A percentile compares a stretch with the other conserved stretches of the same genome.
phyloP scores from a whole-genome alignment of 2,329 filamentous ascomycete genomes.

The Claviceps digitariae region DNA sequence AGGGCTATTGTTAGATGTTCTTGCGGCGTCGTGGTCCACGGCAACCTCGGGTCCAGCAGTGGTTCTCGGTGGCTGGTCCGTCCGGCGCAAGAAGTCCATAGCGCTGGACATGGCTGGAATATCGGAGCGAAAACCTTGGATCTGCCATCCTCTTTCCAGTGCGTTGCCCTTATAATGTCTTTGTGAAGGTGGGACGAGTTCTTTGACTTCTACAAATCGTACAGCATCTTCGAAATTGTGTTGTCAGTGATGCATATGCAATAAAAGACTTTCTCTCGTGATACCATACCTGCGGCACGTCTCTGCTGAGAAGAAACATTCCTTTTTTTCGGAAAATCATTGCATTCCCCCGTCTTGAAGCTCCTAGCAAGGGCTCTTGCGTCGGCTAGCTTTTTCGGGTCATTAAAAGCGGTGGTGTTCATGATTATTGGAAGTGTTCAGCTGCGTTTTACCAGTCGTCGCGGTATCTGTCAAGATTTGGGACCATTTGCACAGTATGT shows the following conservation, averaged over 20 bases:
- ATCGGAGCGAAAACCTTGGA: neutral
- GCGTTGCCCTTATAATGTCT: neutral
- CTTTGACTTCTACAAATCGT: neutral
- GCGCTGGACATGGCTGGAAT: neutral
- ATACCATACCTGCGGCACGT: neutral
- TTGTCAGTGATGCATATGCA: neutral
- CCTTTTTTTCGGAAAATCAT: neutral
- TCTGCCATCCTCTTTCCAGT: constrained; percentile 2
- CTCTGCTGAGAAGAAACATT: neutral
- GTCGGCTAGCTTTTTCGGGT: constrained; percentile 14
- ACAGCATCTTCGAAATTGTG: neutral
- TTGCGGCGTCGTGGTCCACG: neutral
- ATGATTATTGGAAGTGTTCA: constrained; percentile 1
- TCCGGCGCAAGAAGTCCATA: constrained; percentile 3
- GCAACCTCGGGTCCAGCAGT: neutral
- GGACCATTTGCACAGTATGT: neutral
- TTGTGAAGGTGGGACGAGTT: neutral
- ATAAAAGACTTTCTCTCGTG: neutral
- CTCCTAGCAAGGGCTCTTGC: constrained; percentile 14
- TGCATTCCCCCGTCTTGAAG: constrained; percentile 12
- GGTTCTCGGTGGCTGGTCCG: neutral
- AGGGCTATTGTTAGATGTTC: neutral
- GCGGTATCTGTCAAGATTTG: neutral
- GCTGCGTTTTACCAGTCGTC: neutral
- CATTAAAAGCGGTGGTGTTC: constrained; percentile 10